phyloP scores from a whole-genome alignment of 1,284 basidiomycete genomes.

The Fomitopsis schrenkii region DNA sequence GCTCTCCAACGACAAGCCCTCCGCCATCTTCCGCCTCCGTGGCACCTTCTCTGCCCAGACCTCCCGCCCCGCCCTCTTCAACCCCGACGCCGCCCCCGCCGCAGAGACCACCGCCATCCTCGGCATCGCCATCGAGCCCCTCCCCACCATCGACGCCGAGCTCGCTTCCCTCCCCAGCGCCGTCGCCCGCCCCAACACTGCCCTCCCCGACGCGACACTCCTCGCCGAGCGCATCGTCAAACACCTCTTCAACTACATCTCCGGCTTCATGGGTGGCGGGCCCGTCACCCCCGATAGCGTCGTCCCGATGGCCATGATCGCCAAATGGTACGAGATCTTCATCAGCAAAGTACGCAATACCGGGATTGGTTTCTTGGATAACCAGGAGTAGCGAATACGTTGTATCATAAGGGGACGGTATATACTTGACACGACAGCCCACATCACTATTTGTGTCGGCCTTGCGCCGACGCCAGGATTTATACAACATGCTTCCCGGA shows the following conservation, averaged over 20 bases:
- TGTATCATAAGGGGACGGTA: too few relatives aligned
- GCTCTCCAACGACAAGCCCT: constrained; percentile 89
- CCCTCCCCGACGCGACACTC: constrained; percentile 31
- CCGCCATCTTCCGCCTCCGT: constrained; percentile 85
- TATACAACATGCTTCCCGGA: too few relatives aligned
- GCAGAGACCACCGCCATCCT: constrained; percentile 63
- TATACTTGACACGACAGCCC: too few relatives aligned
- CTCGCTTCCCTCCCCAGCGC: constrained; percentile 42
- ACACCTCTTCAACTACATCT: constrained; percentile 82
- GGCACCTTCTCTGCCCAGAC: constrained; percentile 53
- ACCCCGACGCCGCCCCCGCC: constrained; percentile 30
- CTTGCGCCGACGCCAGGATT: too few relatives aligned
- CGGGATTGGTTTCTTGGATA: constrained; percentile 75
- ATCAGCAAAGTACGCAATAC: constrained; percentile 66
- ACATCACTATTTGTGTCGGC: too few relatives aligned
- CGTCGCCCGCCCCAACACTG: constrained; percentile 18
- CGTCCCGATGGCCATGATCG: constrained; percentile 74
- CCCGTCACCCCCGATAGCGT: constrained; percentile 56
- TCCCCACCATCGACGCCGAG: constrained; percentile 53
- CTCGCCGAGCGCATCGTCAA: constrained; percentile 68
- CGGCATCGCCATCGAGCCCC: constrained; percentile 68
- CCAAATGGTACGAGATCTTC: constrained; percentile 82
- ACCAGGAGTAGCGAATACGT: constrained; percentile 38
- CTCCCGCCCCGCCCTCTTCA: constrained; percentile 50
- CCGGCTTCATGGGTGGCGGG: constrained; percentile 62